Conservation (phyloP, 2,329 filamentous ascomycete species). For the Aspergillus fischeri region DNA sequence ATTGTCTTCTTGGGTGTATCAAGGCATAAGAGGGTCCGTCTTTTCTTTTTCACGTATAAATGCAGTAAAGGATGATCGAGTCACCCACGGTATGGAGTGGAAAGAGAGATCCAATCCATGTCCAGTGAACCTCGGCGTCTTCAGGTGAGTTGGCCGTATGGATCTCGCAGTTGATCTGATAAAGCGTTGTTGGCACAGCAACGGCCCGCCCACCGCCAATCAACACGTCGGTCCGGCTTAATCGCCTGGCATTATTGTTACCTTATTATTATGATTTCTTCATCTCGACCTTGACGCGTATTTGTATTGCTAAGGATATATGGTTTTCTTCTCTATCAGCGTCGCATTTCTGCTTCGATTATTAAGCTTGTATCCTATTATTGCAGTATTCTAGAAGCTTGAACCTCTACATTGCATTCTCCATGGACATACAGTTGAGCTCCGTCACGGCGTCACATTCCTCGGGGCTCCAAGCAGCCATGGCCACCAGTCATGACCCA, state of each 20-base stretch:
- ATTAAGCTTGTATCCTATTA: background rate
- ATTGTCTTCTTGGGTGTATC: background rate
- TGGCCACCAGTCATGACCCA: constrained; percentile 6
- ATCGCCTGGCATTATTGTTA: background rate
- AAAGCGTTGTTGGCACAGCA: constrained; percentile 24
- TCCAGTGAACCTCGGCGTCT: background rate
- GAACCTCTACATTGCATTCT: background rate
- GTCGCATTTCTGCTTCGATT: background rate
- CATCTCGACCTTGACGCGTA: background rate
- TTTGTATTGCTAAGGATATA: background rate
- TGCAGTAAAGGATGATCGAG: background rate
- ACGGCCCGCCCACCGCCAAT: constrained; percentile 6
- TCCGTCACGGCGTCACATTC: background rate
- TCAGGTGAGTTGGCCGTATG: background rate
- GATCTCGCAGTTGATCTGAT: background rate
- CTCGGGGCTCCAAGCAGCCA: constrained; percentile 4
- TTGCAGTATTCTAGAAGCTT: background rate
- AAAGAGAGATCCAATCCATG: background rate
- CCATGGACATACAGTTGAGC: background rate
- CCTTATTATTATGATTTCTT: background rate
- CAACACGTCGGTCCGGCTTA: background rate
- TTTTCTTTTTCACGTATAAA: background rate
- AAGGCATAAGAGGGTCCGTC: no score
- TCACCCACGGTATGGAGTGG: background rate
- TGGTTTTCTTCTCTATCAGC: background rate